Evolutionary conservation across 257 asterid genomes (phyloP), one percentile per base, ranked within the genome.

Genomic region (Phtheirospermum japonicum): DNA sequence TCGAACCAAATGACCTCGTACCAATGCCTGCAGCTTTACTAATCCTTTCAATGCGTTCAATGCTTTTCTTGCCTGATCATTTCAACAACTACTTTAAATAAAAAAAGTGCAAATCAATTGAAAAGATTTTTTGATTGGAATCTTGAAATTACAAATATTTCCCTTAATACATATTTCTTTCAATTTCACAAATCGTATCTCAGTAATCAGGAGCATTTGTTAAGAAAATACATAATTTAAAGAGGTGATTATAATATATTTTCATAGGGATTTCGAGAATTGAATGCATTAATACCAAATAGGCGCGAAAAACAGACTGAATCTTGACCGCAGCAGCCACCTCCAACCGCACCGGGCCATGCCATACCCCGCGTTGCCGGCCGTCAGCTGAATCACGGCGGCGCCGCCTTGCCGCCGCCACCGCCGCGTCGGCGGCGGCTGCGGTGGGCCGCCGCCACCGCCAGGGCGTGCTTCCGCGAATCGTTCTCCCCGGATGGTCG

Each of bases 11-110:
- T 93, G 97, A 50, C 96, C 99, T 53, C 99, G 85, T 5, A 87
- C 94, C 77, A 93, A 42, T 19, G 97, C 99, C 72, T 92, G 97
- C 76, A 92, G 65, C 79, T 92, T 88, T 76, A 89, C 99, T 40
- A 93, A 70, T 40, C 99, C 99, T 71, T 70, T 87, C 81, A 89
- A 67, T 19, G 99, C 99, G 81, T 93, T 93, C 94, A 93, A 52
- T 18, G 99, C 97, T 67, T 87, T 89, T 68, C 95, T 79, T 33
- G 99, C 94, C 99, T 93, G n/a, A n/a, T n/a, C n/a, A n/a, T n/a
- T n/a, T n/a, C n/a, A n/a, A n/a, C n/a, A n/a, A n/a, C n/a, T n/a
- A n/a, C n/a, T n/a, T n/a, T n/a, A n/a, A n/a, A n/a, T n/a, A n/a
- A n/a, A n/a, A n/a, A n/a, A n/a, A n/a, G n/a, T n/a, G n/a, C n/a